These are phyloP conservation scores for Limnanthes douglasii DNA, from an alignment of 345 rosid genomes.

Conservation along the genomic window DNA sequence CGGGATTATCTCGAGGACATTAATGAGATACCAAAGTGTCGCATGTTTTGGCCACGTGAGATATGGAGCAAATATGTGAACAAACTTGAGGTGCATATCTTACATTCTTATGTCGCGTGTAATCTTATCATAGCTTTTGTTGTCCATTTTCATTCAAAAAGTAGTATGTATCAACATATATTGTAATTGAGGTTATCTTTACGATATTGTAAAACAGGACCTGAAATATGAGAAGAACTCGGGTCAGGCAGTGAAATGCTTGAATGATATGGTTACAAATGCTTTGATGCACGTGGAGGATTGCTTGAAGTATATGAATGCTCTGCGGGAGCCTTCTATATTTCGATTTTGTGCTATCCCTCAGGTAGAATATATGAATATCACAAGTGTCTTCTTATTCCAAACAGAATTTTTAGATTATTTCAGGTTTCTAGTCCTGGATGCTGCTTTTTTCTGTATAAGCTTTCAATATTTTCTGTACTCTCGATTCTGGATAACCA, in stretches of 20 bases:
- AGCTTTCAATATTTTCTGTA: too few relatives aligned
- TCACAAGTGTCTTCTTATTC: not conserved
- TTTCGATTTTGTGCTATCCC: slow-evolving; percentile 92
- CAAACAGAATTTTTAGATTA: not conserved
- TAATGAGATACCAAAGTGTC: slow-evolving; percentile 90
- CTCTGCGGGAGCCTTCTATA: slow-evolving; percentile 48
- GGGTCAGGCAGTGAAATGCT: slow-evolving; percentile 66
- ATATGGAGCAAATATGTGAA: slow-evolving; percentile 85
- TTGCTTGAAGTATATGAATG: slow-evolving; percentile 63
- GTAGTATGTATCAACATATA: too few relatives aligned
- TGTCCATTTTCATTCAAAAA: slow-evolving; percentile 5
- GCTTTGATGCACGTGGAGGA: slow-evolving; percentile 65
- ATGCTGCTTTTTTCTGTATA: too few relatives aligned
- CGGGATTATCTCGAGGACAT: slow-evolving; percentile 96
- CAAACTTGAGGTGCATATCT: slow-evolving; percentile 71
- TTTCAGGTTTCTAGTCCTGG: not conserved
- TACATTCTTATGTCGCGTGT: slow-evolving; percentile 6
- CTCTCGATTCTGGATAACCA: too few relatives aligned
- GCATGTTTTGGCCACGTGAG: slow-evolving; percentile 98
- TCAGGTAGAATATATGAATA: slow-evolving; percentile 28
- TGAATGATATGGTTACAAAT: slow-evolving; percentile 93
- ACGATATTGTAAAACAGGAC: slow-evolving; percentile 29
- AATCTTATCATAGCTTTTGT: slow-evolving; percentile 3
- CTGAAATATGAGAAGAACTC: slow-evolving; percentile 77
- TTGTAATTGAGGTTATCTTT: slow-evolving; percentile 5